Base-by-base conservation (phyloP, 768 basidiomycete genomes). In the Leccinum rimulosum region DNA sequence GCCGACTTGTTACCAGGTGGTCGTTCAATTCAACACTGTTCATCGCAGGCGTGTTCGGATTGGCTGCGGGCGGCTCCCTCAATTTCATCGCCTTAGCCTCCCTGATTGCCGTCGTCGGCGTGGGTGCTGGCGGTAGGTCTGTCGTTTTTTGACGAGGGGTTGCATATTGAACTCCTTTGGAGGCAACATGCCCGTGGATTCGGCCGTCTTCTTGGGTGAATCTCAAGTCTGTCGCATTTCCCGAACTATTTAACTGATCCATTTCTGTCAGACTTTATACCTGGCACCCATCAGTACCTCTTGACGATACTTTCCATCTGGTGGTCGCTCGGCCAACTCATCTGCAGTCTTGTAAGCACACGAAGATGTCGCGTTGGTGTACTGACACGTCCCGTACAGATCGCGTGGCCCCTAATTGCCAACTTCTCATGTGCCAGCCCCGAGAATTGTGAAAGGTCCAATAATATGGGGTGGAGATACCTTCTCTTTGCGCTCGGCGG, bases 391-490 rank as follows among this genome's bases (percentile, higher is more conserved):
- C 3, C 3, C 15, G n/a, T 48, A 27, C 43, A 83, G 82, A 65
- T 86, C 59, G 84, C 84, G 1, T 85, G 84, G 84, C 83, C 84
- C 2, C 66, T 86, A 27, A 81, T 85, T 14, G 74, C 80, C 14
- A 81, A 83, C 61, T 79, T 80, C 60, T 82, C 84, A 6, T 86
- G 85, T 60, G 55, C 75, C 0, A 62, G 68, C 3, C 17, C 72
- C 0, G 59, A 57, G 6, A 64, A 72, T 3, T 82, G 82, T 60
- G 58, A 74, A 38, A 77, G 73, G 51, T 67, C 74, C 3, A 62
- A 80, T 19, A 86, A 86, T 62, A 85, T 83, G 84, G 84, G 85
- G 25, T 86, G 85, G 85, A 75, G 85, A 30, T 85, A 86, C 65
- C 76, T 84, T 27, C 70, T 84, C 33, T 79, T 83, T 66, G 75